Conservation (phyloP, 2,329 filamentous ascomycete species). For the Alternaria conjuncta region DNA sequence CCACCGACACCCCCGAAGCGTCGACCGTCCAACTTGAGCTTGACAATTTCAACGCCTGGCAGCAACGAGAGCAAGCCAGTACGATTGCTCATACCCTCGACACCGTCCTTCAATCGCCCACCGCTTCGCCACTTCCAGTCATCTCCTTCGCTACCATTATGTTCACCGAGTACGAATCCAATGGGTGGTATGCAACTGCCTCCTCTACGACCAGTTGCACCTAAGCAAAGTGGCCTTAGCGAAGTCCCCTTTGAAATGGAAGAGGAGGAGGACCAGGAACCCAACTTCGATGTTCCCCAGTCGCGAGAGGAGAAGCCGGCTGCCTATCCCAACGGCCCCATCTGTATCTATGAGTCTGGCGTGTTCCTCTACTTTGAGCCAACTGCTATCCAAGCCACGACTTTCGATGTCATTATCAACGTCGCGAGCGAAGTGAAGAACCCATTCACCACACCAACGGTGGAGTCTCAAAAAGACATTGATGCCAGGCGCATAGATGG, state of each 20-base stretch:
- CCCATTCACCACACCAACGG: constrained; percentile 62
- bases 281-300: constrained; percentile 62
- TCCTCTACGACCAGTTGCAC: constrained; percentile 41
- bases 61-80: constrained; percentile 64
- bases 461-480: constrained; percentile 43
- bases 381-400: constrained; percentile 75
- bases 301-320: constrained; percentile 74
- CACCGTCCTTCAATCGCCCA: constrained; percentile 59
- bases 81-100: constrained; percentile 65
- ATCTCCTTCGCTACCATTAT: constrained; percentile 64
- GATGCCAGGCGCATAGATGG: constrained; percentile 45
- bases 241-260: constrained; percentile 76
- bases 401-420: constrained; percentile 84
- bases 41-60: constrained; percentile 71
- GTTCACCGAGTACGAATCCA: constrained; percentile 59
- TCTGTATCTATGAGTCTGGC: constrained; percentile 79
- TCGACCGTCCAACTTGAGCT: constrained; percentile 78
- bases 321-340: constrained; percentile 81
- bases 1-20: constrained; percentile 72
- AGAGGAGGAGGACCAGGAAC: constrained; percentile 67
- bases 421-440: constrained; percentile 83
- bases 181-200: constrained; percentile 60
- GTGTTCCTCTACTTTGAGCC: constrained; percentile 83
- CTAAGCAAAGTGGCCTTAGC: constrained; percentile 46
- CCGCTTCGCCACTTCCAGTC: constrained; percentile 67